phyloP scores from a whole-genome alignment of 345 rosid genomes.

The Eucalyptus tenuipes region DNA sequence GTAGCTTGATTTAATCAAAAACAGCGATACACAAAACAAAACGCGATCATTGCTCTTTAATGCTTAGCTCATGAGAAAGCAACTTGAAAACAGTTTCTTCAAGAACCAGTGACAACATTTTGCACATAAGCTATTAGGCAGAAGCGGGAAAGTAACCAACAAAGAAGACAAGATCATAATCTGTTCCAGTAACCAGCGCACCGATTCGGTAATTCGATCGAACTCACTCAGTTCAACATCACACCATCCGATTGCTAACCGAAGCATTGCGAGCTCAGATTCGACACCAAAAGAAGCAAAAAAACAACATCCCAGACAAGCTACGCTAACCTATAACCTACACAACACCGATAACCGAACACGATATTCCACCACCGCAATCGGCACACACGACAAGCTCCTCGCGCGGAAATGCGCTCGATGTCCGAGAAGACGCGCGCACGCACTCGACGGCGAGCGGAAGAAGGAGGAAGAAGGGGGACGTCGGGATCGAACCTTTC shows the following conservation, averaged over 20 bases:
- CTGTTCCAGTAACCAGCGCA: background rate
- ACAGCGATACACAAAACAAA: background rate
- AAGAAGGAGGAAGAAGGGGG: background rate
- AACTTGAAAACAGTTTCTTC: background rate
- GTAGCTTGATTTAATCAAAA: background rate
- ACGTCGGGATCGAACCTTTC: conserved; percentile 48
- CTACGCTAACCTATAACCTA: background rate
- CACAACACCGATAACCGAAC: background rate
- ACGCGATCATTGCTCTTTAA: background rate
- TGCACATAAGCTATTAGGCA: background rate
- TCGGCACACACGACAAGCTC: background rate
- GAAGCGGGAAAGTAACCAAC: background rate
- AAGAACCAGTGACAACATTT: background rate
- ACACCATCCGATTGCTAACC: background rate
- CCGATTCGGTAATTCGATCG: background rate
- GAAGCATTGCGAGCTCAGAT: background rate
- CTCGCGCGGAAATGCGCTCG: background rate
- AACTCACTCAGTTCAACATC: background rate
- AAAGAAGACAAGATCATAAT: background rate
- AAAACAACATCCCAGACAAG: background rate
- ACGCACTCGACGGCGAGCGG: background rate
- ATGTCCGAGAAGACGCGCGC: background rate
- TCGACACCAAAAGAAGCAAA: background rate
- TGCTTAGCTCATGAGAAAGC: background rate
- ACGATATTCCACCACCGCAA: background rate